Evolutionary conservation across 202 grass and related monocot genomes (phyloP), one percentile per base, ranked within the genome.

Genomic region (Panicum virgatum): DNA sequence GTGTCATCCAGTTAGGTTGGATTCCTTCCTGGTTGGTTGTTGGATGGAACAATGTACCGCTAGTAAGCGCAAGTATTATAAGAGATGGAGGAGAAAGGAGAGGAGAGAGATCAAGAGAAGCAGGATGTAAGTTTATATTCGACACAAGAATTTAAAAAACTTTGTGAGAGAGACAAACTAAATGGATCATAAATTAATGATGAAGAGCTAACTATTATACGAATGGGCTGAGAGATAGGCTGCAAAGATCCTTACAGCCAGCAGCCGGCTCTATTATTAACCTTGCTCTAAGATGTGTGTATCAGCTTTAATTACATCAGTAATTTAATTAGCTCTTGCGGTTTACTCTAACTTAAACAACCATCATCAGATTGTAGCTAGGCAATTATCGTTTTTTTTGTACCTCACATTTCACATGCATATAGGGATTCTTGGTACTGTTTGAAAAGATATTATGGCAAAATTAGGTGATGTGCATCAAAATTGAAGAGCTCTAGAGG

Each of bases 1-100:
- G 16, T 39, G 30, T 77, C 29, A 61, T 69, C 63, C 23, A 38
- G 27, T 68, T 84, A 25, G 40, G 53, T 84, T 63, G 4, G 32
- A 73, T 26, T 39, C 62, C 4, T 9, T 26, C 30, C 27, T 50
- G 12, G n/a, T 22, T 64, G 18, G 44, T 64, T 65, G 57, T 34
- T 78, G 58, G n/a, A 63, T 63, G 29, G 20, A 34, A n/a, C n/a
- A n/a, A 22, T 65, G 27, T 7, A 10, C 48, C 14, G 10, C 1
- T n/a, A 30, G 13, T 15, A 64, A 15, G n/a, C n/a, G n/a, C n/a
- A n/a, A n/a, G n/a, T n/a, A n/a, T n/a, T n/a, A n/a, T n/a, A n/a
- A n/a, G n/a, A n/a, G n/a, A n/a, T n/a, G n/a, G n/a, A n/a, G n/a
- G n/a, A n/a, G n/a, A n/a, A n/a, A n/a, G n/a, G n/a, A n/a, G n/a